A percentile compares a stretch with the other conserved stretches of the same genome.
Evolutionary conservation across 768 basidiomycete genomes (phyloP).

Genomic region (Asterophora lycoperdoides): DNA sequence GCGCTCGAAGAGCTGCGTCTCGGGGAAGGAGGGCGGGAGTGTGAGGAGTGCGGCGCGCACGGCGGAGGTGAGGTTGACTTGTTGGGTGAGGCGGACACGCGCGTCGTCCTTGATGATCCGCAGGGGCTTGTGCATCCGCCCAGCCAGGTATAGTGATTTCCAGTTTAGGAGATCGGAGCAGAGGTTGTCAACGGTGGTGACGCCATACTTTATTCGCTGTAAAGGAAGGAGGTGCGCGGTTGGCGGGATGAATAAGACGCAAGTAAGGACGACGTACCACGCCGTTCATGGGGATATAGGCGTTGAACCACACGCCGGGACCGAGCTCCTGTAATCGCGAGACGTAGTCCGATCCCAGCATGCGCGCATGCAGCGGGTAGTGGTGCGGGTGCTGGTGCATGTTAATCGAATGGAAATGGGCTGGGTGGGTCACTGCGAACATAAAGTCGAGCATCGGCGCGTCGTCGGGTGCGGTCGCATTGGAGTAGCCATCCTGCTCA

Average conservation of each 20-base stretch:
- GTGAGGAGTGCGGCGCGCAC: slow-evolving; percentile 86
- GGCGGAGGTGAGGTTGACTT: slow-evolving; percentile 90
- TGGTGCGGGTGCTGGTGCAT: slow-evolving; percentile 89
- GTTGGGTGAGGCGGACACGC: slow-evolving; percentile 85
- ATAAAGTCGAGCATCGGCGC: slow-evolving; percentile 93
- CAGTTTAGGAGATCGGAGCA: slow-evolving; percentile 90
- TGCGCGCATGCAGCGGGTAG: slow-evolving; percentile 86
- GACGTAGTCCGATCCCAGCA: slow-evolving; percentile 81
- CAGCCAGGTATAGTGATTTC: slow-evolving; percentile 90
- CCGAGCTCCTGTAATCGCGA: slow-evolving; percentile 65
- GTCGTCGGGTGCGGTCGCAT: slow-evolving; percentile 26
- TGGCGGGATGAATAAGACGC: background rate
- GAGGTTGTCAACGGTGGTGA: slow-evolving; percentile 86
- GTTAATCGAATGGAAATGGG: slow-evolving; percentile 94
- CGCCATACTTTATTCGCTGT: slow-evolving; percentile 94
- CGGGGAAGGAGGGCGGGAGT: slow-evolving; percentile 78
- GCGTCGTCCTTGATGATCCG: slow-evolving; percentile 92
- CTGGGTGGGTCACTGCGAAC: slow-evolving; percentile 90
- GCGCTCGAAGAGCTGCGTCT: slow-evolving; percentile 76
- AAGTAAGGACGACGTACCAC: slow-evolving; percentile 47
- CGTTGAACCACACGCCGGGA: slow-evolving; percentile 96
- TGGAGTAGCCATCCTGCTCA: slow-evolving; percentile 77
- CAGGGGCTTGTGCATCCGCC: slow-evolving; percentile 96
- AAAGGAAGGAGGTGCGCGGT: background rate
- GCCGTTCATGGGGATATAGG: slow-evolving; percentile 79